A percentile compares a stretch with the other conserved stretches of the same genome.
Conservation (phyloP, 2,329 filamentous ascomycete genomes). For the Bipolaris oryzae region DNA sequence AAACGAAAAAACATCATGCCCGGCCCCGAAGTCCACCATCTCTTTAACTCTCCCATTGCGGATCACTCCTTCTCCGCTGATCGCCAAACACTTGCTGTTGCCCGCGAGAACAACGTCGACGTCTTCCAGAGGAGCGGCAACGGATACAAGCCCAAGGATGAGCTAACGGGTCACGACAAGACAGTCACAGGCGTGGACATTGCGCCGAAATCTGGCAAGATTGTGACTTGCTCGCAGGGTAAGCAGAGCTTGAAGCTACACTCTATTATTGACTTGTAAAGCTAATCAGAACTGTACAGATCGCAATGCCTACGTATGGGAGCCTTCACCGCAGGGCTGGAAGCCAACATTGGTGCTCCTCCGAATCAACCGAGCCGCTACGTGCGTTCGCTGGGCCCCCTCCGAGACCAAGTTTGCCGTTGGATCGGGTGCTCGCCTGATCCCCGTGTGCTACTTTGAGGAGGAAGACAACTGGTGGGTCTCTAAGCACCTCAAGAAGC, state of each 20-base stretch:
- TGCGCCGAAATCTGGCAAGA: slow-evolving; percentile 85
- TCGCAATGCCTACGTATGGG: slow-evolving; percentile 97
- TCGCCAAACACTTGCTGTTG: slow-evolving; percentile 84
- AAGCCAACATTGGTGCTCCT: slow-evolving; percentile 97
- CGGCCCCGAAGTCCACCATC: slow-evolving; percentile 87
- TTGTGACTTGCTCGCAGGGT: slow-evolving; percentile 98
- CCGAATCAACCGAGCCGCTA: slow-evolving; percentile 94
- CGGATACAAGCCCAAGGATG: slow-evolving; percentile 83
- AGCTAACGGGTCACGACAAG: slow-evolving; percentile 96
- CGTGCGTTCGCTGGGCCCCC: slow-evolving; percentile 95
- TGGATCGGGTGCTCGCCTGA: slow-evolving; percentile 91
- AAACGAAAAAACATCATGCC: slow-evolving; percentile 66
- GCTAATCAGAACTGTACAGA: slow-evolving; percentile 60
- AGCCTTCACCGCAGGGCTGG: slow-evolving; percentile 88
- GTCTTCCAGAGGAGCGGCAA: slow-evolving; percentile 77
- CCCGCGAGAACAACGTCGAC: slow-evolving; percentile 87
- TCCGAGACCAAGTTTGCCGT: slow-evolving; percentile 98
- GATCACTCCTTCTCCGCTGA: slow-evolving; percentile 98
- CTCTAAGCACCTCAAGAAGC: slow-evolving; percentile 99
- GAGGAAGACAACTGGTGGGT: slow-evolving; percentile 99
- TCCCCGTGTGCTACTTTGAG: slow-evolving; percentile 98
- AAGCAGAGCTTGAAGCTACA: slow-evolving; percentile 20
- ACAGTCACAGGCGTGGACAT: slow-evolving; percentile 96
- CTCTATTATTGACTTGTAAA: slow-evolving; percentile 1
- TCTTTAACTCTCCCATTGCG: slow-evolving; percentile 94